A percentile compares a stretch with the other conserved stretches of the same genome.
Evolutionary conservation across 371 early-diverging fungal genomes (phyloP).

Genomic region (Circinella minor): DNA sequence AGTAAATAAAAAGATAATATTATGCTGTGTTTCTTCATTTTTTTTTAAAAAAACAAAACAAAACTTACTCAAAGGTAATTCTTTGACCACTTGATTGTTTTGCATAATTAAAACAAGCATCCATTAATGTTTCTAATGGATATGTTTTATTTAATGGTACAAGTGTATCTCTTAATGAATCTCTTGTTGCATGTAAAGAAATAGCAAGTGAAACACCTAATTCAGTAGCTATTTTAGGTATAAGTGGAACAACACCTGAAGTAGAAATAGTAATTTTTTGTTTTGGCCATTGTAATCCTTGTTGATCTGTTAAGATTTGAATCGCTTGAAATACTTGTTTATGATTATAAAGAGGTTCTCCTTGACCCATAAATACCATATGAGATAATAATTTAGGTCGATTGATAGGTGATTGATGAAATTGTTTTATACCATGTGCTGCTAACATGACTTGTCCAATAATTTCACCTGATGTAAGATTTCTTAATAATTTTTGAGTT

Average conservation of each 20-base stretch:
- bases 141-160: constrained; percentile 90
- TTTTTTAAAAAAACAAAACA: background rate
- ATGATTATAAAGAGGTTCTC: constrained; percentile 22
- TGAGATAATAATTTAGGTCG: constrained; percentile 61
- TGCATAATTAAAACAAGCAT: constrained; percentile 73
- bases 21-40: too few species aligned
- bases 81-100: constrained; percentile 52
- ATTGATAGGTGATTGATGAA: constrained; percentile 51
- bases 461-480: constrained; percentile 45
- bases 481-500: constrained; percentile 18
- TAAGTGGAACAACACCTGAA: constrained; percentile 86
- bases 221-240: constrained; percentile 73
- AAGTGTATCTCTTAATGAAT: constrained; percentile 76
- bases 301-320: constrained; percentile 70
- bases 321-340: constrained; percentile 77
- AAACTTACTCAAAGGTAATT: constrained; percentile 74
- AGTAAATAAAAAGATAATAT: background rate
- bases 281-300: constrained; percentile 72
- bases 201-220: constrained; percentile 86
- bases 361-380: constrained; percentile 95
- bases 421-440: constrained; percentile 63
- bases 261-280: constrained; percentile 87
- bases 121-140: constrained; percentile 70
- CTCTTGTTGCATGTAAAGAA: constrained; percentile 87
- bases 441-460: constrained; percentile 86